These are phyloP conservation scores for Monosporascus cannonballus DNA, from an alignment of 2,329 filamentous ascomycete species.

Conservation along the genomic window DNA sequence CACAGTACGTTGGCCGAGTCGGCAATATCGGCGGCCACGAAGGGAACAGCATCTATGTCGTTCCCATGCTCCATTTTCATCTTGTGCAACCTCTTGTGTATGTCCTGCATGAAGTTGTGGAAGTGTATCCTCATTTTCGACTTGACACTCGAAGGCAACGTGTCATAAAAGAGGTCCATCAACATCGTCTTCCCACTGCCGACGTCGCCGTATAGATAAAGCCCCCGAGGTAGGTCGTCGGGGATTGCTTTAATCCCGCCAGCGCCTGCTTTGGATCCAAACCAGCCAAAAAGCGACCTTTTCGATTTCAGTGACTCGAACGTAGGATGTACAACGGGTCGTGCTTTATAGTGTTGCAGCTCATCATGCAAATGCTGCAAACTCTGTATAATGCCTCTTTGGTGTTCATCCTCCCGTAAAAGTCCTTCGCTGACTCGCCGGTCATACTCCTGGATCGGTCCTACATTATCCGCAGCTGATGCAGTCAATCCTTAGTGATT, in stretches of 20 bases:
- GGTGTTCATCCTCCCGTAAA: slow-evolving; percentile 82
- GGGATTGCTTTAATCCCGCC: slow-evolving; percentile 51
- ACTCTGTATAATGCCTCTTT: slow-evolving; percentile 83
- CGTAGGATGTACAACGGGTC: slow-evolving; percentile 68
- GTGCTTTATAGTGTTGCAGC: slow-evolving; percentile 66
- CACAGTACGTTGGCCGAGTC: slow-evolving; percentile 79
- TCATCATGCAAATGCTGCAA: slow-evolving; percentile 86
- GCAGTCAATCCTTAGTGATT: slow-evolving; percentile 4
- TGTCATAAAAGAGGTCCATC: slow-evolving; percentile 98
- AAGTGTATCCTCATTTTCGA: slow-evolving; percentile 94
- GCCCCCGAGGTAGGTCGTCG: slow-evolving; percentile 70
- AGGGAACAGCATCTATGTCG: slow-evolving; percentile 84
- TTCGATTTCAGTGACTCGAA: slow-evolving; percentile 61
- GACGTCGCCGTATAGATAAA: slow-evolving; percentile 96
- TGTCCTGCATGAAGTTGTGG: slow-evolving; percentile 99
- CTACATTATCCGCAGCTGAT: slow-evolving; percentile 34
- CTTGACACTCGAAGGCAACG: slow-evolving; percentile 70
- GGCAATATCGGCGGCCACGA: slow-evolving; percentile 92
- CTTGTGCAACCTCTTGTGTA: slow-evolving; percentile 83
- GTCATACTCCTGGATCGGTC: slow-evolving; percentile 86
- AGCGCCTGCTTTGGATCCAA: slow-evolving; percentile 42
- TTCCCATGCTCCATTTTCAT: slow-evolving; percentile 86
- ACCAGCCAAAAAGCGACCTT: slow-evolving; percentile 54
- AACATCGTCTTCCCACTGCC: slow-evolving; percentile 99
- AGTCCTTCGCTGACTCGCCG: slow-evolving; percentile 66